phyloP scores from a whole-genome alignment of 1,284 basidiomycete species.

The Coriolopsis trogii region DNA sequence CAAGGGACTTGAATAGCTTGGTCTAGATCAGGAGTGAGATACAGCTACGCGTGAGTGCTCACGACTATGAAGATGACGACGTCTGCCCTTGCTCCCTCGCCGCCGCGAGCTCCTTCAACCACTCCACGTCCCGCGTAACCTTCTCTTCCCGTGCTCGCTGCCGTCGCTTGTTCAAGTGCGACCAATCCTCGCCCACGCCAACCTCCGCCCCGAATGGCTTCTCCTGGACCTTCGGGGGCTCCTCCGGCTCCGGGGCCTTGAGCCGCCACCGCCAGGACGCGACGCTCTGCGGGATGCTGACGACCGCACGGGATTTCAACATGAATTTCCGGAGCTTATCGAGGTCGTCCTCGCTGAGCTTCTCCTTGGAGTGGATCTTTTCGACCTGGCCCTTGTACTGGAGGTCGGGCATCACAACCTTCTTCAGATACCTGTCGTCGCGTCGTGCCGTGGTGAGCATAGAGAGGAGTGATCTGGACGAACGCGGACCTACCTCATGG shows the following conservation, averaged over 20 bases:
- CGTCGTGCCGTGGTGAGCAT: not conserved
- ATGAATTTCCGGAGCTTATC: constrained; percentile 23
- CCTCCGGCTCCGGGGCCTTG: constrained; percentile 17
- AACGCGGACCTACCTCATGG: constrained; percentile 46
- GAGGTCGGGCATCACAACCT: constrained; percentile 50
- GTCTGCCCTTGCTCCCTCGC: constrained; percentile 25
- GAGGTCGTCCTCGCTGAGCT: constrained; percentile 34
- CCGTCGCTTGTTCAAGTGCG: constrained; percentile 58
- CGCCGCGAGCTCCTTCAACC: constrained; percentile 31
- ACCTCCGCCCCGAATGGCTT: constrained; percentile 43
- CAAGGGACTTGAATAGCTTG: too few species aligned
- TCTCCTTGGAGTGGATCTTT: constrained; percentile 44
- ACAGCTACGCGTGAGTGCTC: not conserved
- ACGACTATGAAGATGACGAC: constrained; percentile 1
- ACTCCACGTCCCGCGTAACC: constrained; percentile 37
- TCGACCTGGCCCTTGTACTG: constrained; percentile 42
- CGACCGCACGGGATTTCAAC: constrained; percentile 18
- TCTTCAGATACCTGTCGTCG: constrained; percentile 57
- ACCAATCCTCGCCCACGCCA: constrained; percentile 55
- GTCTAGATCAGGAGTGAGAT: too few species aligned
- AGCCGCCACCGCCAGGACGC: constrained; percentile 45
- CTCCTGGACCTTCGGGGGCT: constrained; percentile 24
- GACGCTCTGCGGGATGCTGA: constrained; percentile 26
- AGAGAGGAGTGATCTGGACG: not conserved
- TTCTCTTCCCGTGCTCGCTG: constrained; percentile 40